Base-by-base conservation (phyloP, 2,329 filamentous ascomycete genomes). In the Aspergillus sp. region DNA sequence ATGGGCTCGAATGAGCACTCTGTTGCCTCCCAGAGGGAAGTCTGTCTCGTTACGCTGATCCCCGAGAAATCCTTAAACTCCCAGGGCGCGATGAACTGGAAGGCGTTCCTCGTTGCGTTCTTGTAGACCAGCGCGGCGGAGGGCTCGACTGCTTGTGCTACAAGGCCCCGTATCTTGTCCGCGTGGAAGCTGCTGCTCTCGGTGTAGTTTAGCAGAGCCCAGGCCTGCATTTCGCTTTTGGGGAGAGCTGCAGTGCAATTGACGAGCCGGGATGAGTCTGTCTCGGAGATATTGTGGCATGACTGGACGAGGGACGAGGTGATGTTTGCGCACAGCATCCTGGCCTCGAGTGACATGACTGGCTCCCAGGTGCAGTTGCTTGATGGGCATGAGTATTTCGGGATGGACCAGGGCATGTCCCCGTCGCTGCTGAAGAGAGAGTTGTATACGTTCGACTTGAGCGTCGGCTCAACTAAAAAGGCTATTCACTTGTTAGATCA, bases 311-410 rank as follows among this genome's bases (percentile, higher is more conserved):
- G 33, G 9, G 12, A 20, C 11, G 19, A 12, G 2, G 54, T 51
- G n/a, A 56, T 24, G 13, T 51, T 39, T 13, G 54, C 24, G n/a
- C 54, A 56, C 5, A 44, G 39, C 15, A 39, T 45, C 15, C 53
- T 46, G 7, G 56, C 34, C 19, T 51, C 56, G 5, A 59, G 34
- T 2, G 56, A 44, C 6, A 49, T 56, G 7, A 59, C 20, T 11
- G 50, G 53, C 40, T 51, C 53, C 59, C 59, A 61, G 8, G 56
- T 59, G 50, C 59, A 59, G 13, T 61, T 61, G 3, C 39, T 50
- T 19, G 59, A 51, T 11, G 17, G n/a, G 30, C 56, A 61, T 12
- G 15, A 33, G 19, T 54, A 61, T 20, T 47, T 48, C n/a, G 59
- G 59, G 12, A 59, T 54, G 1, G 53, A 30, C 56, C 56, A 59